phyloP scores from a whole-genome alignment of 257 asterid species.

The Solanum megistacrolobum region DNA sequence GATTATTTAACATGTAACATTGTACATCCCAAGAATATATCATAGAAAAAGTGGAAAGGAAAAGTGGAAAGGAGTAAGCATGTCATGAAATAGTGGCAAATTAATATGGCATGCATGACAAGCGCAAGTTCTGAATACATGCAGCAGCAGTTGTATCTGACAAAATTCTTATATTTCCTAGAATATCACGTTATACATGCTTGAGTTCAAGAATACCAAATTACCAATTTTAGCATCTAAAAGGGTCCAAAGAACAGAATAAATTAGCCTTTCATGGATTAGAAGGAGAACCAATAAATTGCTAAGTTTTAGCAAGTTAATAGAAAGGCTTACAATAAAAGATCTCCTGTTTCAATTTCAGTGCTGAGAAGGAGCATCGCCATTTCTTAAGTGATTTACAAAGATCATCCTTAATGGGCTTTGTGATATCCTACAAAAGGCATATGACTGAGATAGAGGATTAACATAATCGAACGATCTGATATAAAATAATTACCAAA shows the following conservation, averaged over 20 bases:
- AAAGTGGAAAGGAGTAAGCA: background rate
- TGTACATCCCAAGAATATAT: background rate
- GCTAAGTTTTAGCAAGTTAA: background rate
- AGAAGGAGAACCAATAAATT: background rate
- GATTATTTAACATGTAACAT: background rate
- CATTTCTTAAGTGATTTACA: constrained; percentile 67
- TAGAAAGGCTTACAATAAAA: constrained; percentile 57
- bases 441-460: background rate
- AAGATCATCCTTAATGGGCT: constrained; percentile 68
- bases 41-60: background rate
- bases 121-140: background rate
- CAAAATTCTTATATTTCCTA: background rate
- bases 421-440: constrained; percentile 70
- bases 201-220: background rate
- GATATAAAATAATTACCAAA: background rate
- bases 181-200: background rate
- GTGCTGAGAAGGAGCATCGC: constrained; percentile 81
- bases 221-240: background rate
- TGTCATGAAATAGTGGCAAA: background rate
- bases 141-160: background rate
- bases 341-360: constrained; percentile 81
- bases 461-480: background rate
- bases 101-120: background rate
- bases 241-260: background rate
- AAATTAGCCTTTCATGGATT: background rate